Conservation (phyloP, 2,329 filamentous ascomycete species). For the Sporothrix curviconia region DNA sequence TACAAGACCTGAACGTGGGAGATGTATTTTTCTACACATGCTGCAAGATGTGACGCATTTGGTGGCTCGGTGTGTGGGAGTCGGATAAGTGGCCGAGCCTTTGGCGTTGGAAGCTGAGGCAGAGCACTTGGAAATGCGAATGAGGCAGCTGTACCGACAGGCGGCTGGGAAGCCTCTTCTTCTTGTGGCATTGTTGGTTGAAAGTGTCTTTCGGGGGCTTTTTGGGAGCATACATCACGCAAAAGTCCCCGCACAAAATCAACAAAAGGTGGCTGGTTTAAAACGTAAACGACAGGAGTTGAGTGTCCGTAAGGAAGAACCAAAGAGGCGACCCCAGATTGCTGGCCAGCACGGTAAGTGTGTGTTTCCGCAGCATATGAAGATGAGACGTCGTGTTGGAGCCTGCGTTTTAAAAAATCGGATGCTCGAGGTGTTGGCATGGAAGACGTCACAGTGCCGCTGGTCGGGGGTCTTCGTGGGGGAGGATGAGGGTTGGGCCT, state of each 20-base stretch:
- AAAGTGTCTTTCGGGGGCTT: too few species aligned
- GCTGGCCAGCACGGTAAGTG: too few species aligned
- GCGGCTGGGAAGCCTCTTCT: background rate
- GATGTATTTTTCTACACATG: slow-evolving; percentile 8
- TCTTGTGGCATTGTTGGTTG: background rate
- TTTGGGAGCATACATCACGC: background rate
- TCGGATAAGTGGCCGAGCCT: background rate
- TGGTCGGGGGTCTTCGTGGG: background rate
- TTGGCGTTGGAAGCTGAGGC: too few species aligned
- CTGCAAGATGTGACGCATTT: background rate
- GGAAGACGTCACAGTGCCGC: background rate
- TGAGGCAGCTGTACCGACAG: background rate
- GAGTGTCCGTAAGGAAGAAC: slow-evolving; percentile 5
- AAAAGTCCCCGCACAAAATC: background rate
- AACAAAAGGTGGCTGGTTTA: slow-evolving; percentile 10
- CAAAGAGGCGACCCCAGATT: background rate
- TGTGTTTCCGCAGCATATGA: too few species aligned
- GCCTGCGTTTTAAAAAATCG: background rate
- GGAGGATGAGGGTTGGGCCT: background rate
- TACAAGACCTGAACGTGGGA: slow-evolving; percentile 14
- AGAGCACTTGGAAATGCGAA: background rate
- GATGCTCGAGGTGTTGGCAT: background rate
- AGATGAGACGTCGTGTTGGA: background rate
- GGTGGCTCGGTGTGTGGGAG: background rate
- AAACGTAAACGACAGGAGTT: slow-evolving; percentile 1